Evolutionary conservation across 2,329 filamentous ascomycete species (phyloP), one percentile per base, ranked within the genome.

Genomic region (Nemania sp.): DNA sequence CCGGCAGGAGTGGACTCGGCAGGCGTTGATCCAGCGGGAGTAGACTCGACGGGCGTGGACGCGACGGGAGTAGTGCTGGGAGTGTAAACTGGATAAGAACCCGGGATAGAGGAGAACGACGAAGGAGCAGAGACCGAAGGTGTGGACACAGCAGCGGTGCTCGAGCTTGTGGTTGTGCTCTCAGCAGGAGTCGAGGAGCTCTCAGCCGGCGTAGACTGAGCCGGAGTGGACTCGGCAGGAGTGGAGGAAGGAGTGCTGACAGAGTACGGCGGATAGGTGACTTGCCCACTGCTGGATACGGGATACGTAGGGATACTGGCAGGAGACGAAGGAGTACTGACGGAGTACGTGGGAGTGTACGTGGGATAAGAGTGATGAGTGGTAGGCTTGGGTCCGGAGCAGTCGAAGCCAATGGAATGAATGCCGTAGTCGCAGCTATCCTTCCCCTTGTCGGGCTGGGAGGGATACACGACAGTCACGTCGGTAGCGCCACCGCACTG

Each of bases 401-500:
- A 95, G 76, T 91, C 83, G 73, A 93, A 95, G 63, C 77, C 80
- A 65, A 95, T 83, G 69, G 79, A 80, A 75, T 89, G 87, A 65
- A 94, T 82, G 65, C 86, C 84, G 65, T 96, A 80, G 64, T 81
- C 80, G 77, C 90, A 94, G 64, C 73, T 75, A 43, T 79, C 73
- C 70, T 83, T 79, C 55, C 76, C 69, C 67, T 80, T 78, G 59
- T 79, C 71, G 59, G 82, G 75, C 68, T 86, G 83, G 54, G 82
- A 73, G 60, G 82, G 80, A 73, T 79, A 84, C 70, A 85, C 74
- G 70, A 97, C 86, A 49, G 82, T 85, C 57, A 97, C 91, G 53
- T 84, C 86, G 70, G 81, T 90, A 61, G 93, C 92, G 73, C 92
- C 92, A 82, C 91, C 93, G 71, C 93, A 97, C 80, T 97, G 91